These are phyloP conservation scores for Leccinellum albellum DNA, from an alignment of 768 basidiomycete species.

Conservation along the genomic window DNA sequence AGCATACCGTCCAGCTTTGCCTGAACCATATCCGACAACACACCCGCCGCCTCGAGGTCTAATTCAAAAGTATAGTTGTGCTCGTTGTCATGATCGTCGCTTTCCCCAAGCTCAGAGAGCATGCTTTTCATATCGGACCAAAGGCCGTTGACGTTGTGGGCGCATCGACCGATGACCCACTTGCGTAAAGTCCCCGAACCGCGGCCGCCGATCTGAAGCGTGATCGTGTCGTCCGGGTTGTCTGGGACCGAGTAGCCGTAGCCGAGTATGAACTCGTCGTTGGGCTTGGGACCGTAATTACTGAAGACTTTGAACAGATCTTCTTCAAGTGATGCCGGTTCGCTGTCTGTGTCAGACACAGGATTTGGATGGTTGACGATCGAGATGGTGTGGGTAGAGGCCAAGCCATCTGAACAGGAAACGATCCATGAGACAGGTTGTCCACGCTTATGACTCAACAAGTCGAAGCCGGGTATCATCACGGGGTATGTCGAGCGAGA, in stretches of 20 bases:
- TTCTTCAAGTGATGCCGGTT: slow-evolving; percentile 23
- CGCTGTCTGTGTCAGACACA: slow-evolving; percentile 18
- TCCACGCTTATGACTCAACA: too few species aligned
- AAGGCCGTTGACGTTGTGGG: slow-evolving; percentile 50
- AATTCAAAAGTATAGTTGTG: too few species aligned
- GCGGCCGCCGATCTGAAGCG: slow-evolving; percentile 66
- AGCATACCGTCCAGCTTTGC: slow-evolving; percentile 50
- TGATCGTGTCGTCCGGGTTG: slow-evolving; percentile 86
- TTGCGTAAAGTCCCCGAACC: slow-evolving; percentile 37
- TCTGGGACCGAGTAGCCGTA: slow-evolving; percentile 82
- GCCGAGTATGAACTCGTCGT: slow-evolving; percentile 84
- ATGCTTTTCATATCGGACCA: slow-evolving; percentile 52
- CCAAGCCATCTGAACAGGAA: slow-evolving; percentile 30
- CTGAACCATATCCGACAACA: slow-evolving; percentile 65
- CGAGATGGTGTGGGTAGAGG: slow-evolving; percentile 44
- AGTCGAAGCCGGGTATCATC: too few species aligned
- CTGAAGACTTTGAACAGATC: slow-evolving; percentile 58
- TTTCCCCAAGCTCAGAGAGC: too few species aligned
- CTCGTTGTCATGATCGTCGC: too few species aligned
- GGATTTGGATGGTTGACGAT: slow-evolving; percentile 51
- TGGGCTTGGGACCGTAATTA: slow-evolving; percentile 91
- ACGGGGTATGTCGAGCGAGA: too few species aligned
- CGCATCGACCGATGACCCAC: slow-evolving; percentile 64
- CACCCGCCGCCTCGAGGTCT: too few species aligned
- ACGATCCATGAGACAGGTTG: too few species aligned